A percentile compares a stretch with the other conserved stretches of the same genome.
These are phyloP conservation scores for Fusarium torreyae DNA, from an alignment of 2,329 filamentous ascomycete species.

Conservation along the genomic window DNA sequence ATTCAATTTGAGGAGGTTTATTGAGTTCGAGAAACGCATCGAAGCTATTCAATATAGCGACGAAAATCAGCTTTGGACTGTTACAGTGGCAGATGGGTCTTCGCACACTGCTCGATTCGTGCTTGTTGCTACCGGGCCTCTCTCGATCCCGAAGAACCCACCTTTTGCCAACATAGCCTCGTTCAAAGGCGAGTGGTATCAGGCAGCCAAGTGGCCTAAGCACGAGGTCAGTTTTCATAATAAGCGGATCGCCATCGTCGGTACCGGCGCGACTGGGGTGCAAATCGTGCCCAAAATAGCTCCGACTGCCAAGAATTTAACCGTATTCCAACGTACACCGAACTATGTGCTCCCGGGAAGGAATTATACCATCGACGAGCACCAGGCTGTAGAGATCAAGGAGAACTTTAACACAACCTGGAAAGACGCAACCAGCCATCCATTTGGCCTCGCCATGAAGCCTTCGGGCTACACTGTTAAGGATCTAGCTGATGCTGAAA, in stretches of 20 bases:
- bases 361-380: conserved; percentile 23
- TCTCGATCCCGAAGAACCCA: conserved; percentile 15
- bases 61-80: not conserved
- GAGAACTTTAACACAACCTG: not conserved
- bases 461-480: not conserved
- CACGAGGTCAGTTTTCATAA: conserved; percentile 4
- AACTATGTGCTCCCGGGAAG: conserved; percentile 23
- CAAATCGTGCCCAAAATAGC: conserved; percentile 34
- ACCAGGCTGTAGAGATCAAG: conserved; percentile 20
- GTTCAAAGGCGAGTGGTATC: conserved; percentile 25
- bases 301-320: conserved; percentile 12
- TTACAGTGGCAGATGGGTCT: not conserved
- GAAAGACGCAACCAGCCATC: not conserved
- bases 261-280: conserved; percentile 32
- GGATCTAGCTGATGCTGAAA: not conserved
- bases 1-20: not conserved
- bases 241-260: conserved; percentile 26
- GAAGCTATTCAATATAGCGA: not conserved
- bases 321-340: conserved; percentile 29
- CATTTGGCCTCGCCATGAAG: not conserved
- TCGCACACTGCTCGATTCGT: conserved; percentile 18
- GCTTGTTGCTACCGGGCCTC: conserved; percentile 18
- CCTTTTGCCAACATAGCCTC: conserved; percentile 17
- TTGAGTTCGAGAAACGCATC: not conserved
- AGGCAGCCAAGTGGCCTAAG: conserved; percentile 20